These are phyloP conservation scores for Phytophthora meadii DNA, from an alignment of 352 stramenopile species.

Conservation along the genomic window DNA sequence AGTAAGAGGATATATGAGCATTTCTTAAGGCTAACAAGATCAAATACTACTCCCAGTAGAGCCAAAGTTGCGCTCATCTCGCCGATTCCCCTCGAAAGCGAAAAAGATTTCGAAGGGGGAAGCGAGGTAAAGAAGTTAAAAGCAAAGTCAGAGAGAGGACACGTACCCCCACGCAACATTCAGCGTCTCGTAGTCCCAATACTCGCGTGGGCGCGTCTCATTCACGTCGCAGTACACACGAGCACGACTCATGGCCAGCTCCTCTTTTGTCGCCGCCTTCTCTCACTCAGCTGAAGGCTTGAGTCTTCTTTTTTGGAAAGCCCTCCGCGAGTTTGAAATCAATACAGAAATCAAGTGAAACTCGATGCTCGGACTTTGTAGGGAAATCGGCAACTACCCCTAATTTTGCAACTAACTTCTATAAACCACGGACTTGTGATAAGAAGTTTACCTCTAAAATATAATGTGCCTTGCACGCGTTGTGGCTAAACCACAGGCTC, in stretches of 20 bases:
- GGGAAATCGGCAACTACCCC: neutral
- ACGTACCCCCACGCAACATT: conserved; percentile 95
- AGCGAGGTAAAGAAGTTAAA: neutral
- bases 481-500: no score
- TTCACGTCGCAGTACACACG: conserved; percentile 96
- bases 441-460: neutral
- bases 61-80: neutral
- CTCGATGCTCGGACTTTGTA: conserved; percentile 6
- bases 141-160: conserved; percentile 1
- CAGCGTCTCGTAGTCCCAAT: conserved; percentile 99
- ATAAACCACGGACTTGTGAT: no score
- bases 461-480: no score
- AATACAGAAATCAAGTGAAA: conserved; percentile 27
- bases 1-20: conserved; percentile 19
- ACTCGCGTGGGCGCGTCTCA: conserved; percentile 96
- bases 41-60: neutral
- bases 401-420: neutral
- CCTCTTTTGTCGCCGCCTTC: conserved; percentile 19
- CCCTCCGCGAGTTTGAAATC: conserved; percentile 20
- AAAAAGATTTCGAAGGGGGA: conserved; percentile 36
- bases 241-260: conserved; percentile 65
- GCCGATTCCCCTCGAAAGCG: conserved; percentile 6
- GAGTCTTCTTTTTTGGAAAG: conserved; percentile 38
- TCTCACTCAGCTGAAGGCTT: conserved; percentile 13
- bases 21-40: conserved; percentile 1